A percentile compares a stretch with the other conserved stretches of the same genome.
Evolutionary conservation across 129 eudicot genomes (phyloP).

Genomic region (Centrapalus pauciflorus): DNA sequence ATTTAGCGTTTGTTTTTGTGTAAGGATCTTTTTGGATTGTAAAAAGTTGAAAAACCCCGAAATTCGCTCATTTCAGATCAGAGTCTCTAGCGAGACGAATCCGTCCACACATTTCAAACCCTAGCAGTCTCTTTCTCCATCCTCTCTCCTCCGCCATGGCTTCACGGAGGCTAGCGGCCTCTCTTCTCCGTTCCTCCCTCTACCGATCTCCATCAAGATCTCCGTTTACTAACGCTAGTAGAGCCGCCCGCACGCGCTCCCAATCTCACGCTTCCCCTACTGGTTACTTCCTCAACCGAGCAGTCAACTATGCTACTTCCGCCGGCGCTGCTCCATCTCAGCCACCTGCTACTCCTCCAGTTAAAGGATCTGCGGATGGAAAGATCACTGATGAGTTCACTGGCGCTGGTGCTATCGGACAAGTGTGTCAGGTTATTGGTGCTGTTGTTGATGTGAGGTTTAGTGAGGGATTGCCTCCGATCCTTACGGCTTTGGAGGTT

Average conservation of each 20-base stretch:
- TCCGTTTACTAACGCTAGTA: neutral
- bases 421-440: slow-evolving; percentile 93
- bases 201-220: slow-evolving; percentile 26
- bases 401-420: slow-evolving; percentile 40
- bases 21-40: slow-evolving; percentile 9
- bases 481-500: slow-evolving; percentile 90
- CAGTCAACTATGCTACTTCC: slow-evolving; percentile 16
- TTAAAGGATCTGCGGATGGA: slow-evolving; percentile 9
- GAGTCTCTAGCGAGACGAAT: slow-evolving; percentile 19
- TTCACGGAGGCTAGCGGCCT: slow-evolving; percentile 29
- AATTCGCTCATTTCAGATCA: slow-evolving; percentile 14
- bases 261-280: slow-evolving; percentile 8
- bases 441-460: slow-evolving; percentile 95
- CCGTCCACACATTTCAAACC: slow-evolving; percentile 35
- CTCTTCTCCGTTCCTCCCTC: slow-evolving; percentile 31
- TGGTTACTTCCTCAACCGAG: slow-evolving; percentile 21
- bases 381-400: slow-evolving; percentile 47
- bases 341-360: slow-evolving; percentile 1
- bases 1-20: neutral
- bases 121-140: slow-evolving; percentile 10
- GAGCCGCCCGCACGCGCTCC: slow-evolving; percentile 19
- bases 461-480: slow-evolving; percentile 86
- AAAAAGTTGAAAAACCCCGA: neutral
- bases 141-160: slow-evolving; percentile 24
- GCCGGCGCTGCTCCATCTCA: slow-evolving; percentile 17